These are phyloP conservation scores for Debaryomyces tyrocola DNA, from an alignment of 805 yeast genomes.

Conservation along the genomic window DNA sequence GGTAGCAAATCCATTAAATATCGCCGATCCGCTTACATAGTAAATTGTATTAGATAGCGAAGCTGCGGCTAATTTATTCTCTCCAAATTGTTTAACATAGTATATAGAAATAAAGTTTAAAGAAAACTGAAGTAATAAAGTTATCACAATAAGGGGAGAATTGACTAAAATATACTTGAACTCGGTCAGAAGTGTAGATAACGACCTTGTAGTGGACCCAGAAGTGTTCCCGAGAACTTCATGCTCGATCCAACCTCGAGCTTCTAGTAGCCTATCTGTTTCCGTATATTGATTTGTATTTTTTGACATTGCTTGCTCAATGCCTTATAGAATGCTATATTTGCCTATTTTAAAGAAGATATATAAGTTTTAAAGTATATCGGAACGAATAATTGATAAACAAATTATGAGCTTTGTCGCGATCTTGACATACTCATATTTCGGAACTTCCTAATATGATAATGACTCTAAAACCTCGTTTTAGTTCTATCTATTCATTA, in stretches of 20 bases:
- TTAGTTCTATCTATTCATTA: too few relatives aligned
- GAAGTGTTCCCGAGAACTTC: not conserved
- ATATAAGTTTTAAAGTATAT: too few relatives aligned
- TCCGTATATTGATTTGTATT: not conserved
- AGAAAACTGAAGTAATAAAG: conserved; percentile 22
- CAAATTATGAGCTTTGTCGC: too few relatives aligned
- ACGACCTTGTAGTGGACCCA: not conserved
- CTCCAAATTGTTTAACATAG: conserved; percentile 23
- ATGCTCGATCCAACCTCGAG: not conserved
- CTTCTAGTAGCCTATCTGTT: not conserved
- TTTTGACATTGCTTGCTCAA: not conserved
- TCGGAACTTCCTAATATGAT: too few relatives aligned
- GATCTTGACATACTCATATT: too few relatives aligned
- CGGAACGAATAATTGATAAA: too few relatives aligned
- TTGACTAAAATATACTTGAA: not conserved
- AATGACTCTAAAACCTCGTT: too few relatives aligned
- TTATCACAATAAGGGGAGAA: conserved; percentile 7
- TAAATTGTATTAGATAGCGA: conserved; percentile 23
- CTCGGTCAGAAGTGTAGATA: not conserved
- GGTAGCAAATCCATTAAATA: conserved; percentile 24
- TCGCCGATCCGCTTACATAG: conserved; percentile 20
- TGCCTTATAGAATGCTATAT: too few relatives aligned
- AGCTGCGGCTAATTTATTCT: conserved; percentile 22
- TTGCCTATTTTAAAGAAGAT: too few relatives aligned
- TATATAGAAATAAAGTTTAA: conserved; percentile 21